Conservation (phyloP, 441 rosid genomes). For the Sinapis alba region DNA sequence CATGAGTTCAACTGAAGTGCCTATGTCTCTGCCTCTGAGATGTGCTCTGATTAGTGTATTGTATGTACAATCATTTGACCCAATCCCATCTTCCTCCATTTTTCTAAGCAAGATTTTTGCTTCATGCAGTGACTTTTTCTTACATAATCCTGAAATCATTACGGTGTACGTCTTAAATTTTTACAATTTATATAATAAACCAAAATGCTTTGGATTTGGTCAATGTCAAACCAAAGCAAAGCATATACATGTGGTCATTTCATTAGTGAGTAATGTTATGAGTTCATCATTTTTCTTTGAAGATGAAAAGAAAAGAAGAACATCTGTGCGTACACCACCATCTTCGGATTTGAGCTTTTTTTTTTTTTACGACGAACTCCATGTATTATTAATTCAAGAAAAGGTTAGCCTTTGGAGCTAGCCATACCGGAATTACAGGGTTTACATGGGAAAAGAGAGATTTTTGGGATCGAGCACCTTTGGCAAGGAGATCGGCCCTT, state of each 20-base stretch:
- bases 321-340: neutral
- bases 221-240: neutral
- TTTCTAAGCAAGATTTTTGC: neutral
- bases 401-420: too few species aligned
- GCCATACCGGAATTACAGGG: too few species aligned
- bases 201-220: too few species aligned
- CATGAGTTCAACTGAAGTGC: neutral
- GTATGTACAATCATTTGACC: neutral
- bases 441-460: too few species aligned
- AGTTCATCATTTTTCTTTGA: neutral
- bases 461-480: too few species aligned
- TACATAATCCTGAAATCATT: neutral
- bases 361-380: too few species aligned
- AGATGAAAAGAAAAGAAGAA: neutral
- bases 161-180: neutral
- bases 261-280: neutral
- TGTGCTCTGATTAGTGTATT: neutral
- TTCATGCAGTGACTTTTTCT: neutral
- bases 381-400: too few species aligned
- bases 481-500: too few species aligned
- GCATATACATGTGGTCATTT: neutral
- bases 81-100: neutral
- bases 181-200: too few species aligned
- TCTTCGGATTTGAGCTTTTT: neutral
- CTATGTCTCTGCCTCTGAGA: neutral